Conservation (phyloP, 352 stramenopile species). For the Phytophthora crassamura region DNA sequence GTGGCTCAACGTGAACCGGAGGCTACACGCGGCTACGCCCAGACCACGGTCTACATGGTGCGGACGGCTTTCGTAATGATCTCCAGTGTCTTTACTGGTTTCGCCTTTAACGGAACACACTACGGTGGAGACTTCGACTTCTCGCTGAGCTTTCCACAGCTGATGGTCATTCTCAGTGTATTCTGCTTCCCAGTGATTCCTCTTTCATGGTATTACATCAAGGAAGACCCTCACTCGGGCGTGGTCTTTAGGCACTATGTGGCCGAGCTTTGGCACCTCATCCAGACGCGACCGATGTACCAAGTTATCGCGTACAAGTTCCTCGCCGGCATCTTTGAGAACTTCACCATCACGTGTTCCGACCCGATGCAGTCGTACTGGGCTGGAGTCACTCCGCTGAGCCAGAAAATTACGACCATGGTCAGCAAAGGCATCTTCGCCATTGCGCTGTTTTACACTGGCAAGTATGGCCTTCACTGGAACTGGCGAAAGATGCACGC, state of each 20-base stretch:
- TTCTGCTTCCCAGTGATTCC: constrained; percentile 49
- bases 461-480: constrained; percentile 47
- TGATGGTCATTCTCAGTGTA: constrained; percentile 50
- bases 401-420: constrained; percentile 43
- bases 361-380: constrained; percentile 42
- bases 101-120: constrained; percentile 56
- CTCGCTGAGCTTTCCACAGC: constrained; percentile 46
- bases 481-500: constrained; percentile 49
- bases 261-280: constrained; percentile 42
- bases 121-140: constrained; percentile 66
- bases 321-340: constrained; percentile 44
- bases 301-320: constrained; percentile 57
- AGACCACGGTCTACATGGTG: constrained; percentile 47
- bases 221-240: constrained; percentile 43
- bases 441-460: constrained; percentile 36
- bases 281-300: constrained; percentile 48
- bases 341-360: constrained; percentile 39
- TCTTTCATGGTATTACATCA: constrained; percentile 56
- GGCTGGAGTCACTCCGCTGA: constrained; percentile 41
- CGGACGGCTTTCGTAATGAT: constrained; percentile 54
- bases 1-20: constrained; percentile 45
- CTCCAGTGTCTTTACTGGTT: constrained; percentile 42
- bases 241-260: constrained; percentile 48
- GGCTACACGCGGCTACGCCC: constrained; percentile 35
- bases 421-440: constrained; percentile 41